Evolutionary conservation across 2,329 filamentous ascomycete species (phyloP), one percentile per base, ranked within the genome.

Genomic region (Xylariaceae sp.): DNA sequence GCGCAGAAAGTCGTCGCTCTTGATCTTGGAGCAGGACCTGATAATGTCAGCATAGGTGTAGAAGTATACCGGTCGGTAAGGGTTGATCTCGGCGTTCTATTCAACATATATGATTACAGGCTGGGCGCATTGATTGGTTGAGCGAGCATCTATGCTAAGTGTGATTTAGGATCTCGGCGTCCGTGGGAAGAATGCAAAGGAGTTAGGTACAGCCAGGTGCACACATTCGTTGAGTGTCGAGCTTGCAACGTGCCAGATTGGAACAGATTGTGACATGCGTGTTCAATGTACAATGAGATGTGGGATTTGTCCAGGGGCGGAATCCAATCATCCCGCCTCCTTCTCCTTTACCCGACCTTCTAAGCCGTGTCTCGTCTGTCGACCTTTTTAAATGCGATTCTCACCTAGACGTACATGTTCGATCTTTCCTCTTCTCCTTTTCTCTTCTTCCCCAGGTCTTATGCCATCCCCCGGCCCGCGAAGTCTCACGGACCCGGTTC

Each of bases 231-330:
- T 15, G 53, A 44, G 23, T 39, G 35, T 60, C 56, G 37, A 55
- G 56, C 53, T 48, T 59, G 42, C 57, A 4, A 42, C 37, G 37
- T 13, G 37, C 8, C 11, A 42, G 56, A 59, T 56, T 15, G 44
- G 55, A 55, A 60, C 34, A 49, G 23, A 11, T 57, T 42, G 55
- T 42, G 11, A 15, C 3, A 34, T 44, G 34, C 53, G 50, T 61
- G 34, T 62, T n/a, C 62, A 62, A 62, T 65, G 57, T 62, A 64
- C 62, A 65, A 23, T 48, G 37, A 30, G 37, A 45, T 34, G 50
- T 18, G 50, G 52, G 50, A 35, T 55, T 53, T 30, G 3, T 42
- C 51, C 18, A 10, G n/a, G 17, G 35, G 48, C 23, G 23, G 53
- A 55, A 60, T 39, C 57, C 37, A n/a, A 23, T n/a, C n/a, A 30